Evolutionary conservation across 352 stramenopile genomes (phyloP).

Genomic region (Phytophthora rubi): DNA sequence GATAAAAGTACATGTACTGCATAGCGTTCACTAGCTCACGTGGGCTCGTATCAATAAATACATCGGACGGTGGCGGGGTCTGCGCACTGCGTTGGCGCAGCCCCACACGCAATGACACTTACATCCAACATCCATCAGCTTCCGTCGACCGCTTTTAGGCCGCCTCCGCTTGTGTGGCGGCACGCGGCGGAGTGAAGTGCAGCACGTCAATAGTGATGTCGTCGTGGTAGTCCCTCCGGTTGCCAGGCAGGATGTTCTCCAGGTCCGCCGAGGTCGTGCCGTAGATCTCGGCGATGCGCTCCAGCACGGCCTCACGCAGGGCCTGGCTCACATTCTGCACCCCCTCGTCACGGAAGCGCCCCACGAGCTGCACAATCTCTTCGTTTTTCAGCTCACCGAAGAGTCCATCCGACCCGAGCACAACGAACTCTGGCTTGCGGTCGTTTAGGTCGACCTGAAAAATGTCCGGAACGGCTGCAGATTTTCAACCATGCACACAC

Average conservation of each 20-base stretch:
- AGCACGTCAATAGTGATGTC: slow-evolving; percentile 80
- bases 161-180: slow-evolving; percentile 18
- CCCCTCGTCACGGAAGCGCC: slow-evolving; percentile 51
- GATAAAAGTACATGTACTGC: slow-evolving; percentile 22
- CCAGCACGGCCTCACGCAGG: slow-evolving; percentile 52
- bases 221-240: slow-evolving; percentile 73
- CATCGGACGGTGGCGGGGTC: not conserved
- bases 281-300: slow-evolving; percentile 65
- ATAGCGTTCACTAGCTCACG: slow-evolving; percentile 1
- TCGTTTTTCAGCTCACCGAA: slow-evolving; percentile 71
- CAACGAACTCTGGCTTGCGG: slow-evolving; percentile 64
- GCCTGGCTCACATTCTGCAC: slow-evolving; percentile 63
- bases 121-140: slow-evolving; percentile 21
- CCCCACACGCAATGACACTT: slow-evolving; percentile 10
- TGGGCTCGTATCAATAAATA: slow-evolving; percentile 33
- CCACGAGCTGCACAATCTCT: slow-evolving; percentile 63
- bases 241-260: slow-evolving; percentile 58
- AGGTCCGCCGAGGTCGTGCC: slow-evolving; percentile 53
- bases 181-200: slow-evolving; percentile 54
- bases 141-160: slow-evolving; percentile 14
- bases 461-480: slow-evolving; percentile 61
- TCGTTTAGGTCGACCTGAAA: slow-evolving; percentile 64
- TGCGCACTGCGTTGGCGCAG: not conserved
- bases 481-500: slow-evolving; percentile 5
- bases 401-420: slow-evolving; percentile 67